These are phyloP conservation scores for Taiozyma onychis DNA, from an alignment of 1,139 yeast species.

Conservation along the genomic window DNA sequence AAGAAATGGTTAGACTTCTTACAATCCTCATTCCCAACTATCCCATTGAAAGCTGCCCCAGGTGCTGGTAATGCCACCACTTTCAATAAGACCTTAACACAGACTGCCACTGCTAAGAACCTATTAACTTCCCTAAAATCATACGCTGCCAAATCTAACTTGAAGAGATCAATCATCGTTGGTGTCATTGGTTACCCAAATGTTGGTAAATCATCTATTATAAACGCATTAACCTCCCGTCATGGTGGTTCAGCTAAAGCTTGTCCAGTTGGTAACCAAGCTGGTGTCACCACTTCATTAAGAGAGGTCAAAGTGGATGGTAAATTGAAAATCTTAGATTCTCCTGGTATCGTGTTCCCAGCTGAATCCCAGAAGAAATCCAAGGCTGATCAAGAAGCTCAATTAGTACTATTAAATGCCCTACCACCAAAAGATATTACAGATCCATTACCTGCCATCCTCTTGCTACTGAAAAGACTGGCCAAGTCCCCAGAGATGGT, in stretches of 20 bases:
- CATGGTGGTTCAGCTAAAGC: slow-evolving; percentile 69
- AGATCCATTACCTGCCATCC: slow-evolving; percentile 83
- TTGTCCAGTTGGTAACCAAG: slow-evolving; percentile 97
- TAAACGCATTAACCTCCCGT: slow-evolving; percentile 81
- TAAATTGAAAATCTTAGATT: slow-evolving; percentile 82
- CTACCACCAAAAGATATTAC: slow-evolving; percentile 80
- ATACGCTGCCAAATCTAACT: slow-evolving; percentile 75
- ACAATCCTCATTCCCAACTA: slow-evolving; percentile 81
- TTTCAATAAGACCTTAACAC: slow-evolving; percentile 74
- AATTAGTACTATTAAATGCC: slow-evolving; percentile 82
- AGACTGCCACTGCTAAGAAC: slow-evolving; percentile 64
- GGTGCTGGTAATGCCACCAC: slow-evolving; percentile 61
- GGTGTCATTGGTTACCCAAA: slow-evolving; percentile 98
- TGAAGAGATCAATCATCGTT: slow-evolving; percentile 87
- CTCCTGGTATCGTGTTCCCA: slow-evolving; percentile 98
- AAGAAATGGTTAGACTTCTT: slow-evolving; percentile 81
- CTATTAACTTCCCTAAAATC: slow-evolving; percentile 79
- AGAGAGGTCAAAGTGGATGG: slow-evolving; percentile 91
- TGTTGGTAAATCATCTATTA: slow-evolving; percentile 91
- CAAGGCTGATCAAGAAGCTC: slow-evolving; percentile 73
- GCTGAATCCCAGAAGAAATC: slow-evolving; percentile 45
- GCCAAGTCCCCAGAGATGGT: slow-evolving; percentile 70
- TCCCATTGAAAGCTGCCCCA: slow-evolving; percentile 70
- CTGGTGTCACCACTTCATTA: slow-evolving; percentile 91
- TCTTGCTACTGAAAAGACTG: slow-evolving; percentile 68